Evolutionary conservation across 2,329 filamentous ascomycete genomes (phyloP).

Genomic region (Pseudogymnoascus sp.): DNA sequence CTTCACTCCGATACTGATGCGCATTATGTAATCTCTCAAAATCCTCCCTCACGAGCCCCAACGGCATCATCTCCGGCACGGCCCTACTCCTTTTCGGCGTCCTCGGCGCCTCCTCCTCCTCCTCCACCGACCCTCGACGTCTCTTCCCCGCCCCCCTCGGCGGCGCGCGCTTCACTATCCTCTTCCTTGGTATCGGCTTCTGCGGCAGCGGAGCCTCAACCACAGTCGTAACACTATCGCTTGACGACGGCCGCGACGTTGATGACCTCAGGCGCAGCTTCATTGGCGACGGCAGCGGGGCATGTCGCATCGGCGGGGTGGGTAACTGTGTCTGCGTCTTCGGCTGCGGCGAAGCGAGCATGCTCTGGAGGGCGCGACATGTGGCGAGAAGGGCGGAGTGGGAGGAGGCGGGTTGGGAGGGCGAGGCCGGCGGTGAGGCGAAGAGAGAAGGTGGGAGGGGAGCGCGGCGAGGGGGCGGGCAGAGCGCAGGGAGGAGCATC

Average conservation of each 20-base stretch:
- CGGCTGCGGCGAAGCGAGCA: conserved; percentile 39
- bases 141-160: conserved; percentile 45
- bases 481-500: conserved; percentile 4
- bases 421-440: conserved; percentile 47
- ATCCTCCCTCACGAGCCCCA: conserved; percentile 50
- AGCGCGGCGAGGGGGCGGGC: neutral
- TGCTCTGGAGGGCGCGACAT: conserved; percentile 53
- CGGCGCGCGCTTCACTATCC: conserved; percentile 44
- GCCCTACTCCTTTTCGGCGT: conserved; percentile 55
- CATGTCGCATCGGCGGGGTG: conserved; percentile 43
- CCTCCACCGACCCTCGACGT: conserved; percentile 33
- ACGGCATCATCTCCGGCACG: conserved; percentile 51
- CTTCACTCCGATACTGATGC: conserved; percentile 5
- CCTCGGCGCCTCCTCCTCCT: conserved; percentile 24
- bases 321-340: conserved; percentile 37
- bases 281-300: conserved; percentile 26
- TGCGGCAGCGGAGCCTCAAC: conserved; percentile 13
- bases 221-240: conserved; percentile 19
- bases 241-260: conserved; percentile 28
- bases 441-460: conserved; percentile 33
- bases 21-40: conserved; percentile 44
- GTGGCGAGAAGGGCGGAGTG: conserved; percentile 46
- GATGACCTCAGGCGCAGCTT: conserved; percentile 47
- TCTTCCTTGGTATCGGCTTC: conserved; percentile 24
- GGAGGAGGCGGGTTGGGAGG: conserved; percentile 41